Base-by-base conservation (phyloP, 106 monocot species). In the Acanthochlamys bracteata region DNA sequence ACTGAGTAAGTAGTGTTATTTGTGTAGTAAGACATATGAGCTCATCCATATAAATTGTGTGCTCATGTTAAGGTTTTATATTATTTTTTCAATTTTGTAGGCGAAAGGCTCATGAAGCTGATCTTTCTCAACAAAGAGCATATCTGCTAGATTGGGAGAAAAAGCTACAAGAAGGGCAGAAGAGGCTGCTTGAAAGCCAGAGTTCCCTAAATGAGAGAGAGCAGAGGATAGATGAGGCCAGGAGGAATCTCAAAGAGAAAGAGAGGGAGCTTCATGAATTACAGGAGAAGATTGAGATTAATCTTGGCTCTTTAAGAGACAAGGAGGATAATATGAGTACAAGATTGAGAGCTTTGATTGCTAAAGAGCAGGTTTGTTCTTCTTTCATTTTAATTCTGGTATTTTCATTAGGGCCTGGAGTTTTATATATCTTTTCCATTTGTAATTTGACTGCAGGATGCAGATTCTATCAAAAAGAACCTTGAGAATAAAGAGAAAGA, bases 151-250 rank as follows among this genome's bases (percentile, higher is more conserved):
- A 73, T 10, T 99, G 98, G 98, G 98, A 99, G 45, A 81, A 71
- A 61, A 83, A 72, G 54, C 73, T 99, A 41, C 80, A 83, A 46
- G 91, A 89, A 59, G 71, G 89, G 40, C 98, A 89, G 71, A 85
- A 82, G 63, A 80, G 92, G 73, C 83, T 99, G 64, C 59, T 84
- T 68, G 88, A 89, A 39, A 82, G 79, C 25, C 88, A 99, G 53
- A 77, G 84, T 69, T 68, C 78, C 71, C 71, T 99, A 21, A 99
- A 92, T 55, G 85, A 86, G 62, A 68, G 92, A 69, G 98, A 92
- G 64, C 79, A 77, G 22, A 85, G 83, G 53, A 72, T 70, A 59
- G 85, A 86, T 75, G 79, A 84, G 45, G 49, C 45, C 39, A 88
- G 89, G 17, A 56, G 47, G 22, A 54, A 67, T 57, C 66, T 99